phyloP scores from a whole-genome alignment of 75 land plant species.

The Picea sitchensis region DNA sequence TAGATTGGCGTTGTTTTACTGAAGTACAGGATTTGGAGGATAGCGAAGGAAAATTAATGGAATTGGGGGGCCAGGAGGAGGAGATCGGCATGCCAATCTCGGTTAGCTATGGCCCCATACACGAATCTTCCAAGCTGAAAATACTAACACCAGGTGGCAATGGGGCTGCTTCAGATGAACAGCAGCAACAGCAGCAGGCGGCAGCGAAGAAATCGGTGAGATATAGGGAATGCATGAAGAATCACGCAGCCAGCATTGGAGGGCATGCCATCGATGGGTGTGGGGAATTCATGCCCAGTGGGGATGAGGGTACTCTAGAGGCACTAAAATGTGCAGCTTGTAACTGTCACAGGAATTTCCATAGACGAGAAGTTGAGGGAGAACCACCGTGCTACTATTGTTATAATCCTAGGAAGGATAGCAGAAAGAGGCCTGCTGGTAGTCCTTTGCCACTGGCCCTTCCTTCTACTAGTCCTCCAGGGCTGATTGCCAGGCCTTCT shows the following conservation, averaged over 20 bases:
- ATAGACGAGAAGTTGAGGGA: slow-evolving; percentile 22
- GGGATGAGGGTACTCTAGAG: slow-evolving; percentile 46
- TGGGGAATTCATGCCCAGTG: slow-evolving; percentile 58
- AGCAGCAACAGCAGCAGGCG: background rate
- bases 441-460: slow-evolving; percentile 15
- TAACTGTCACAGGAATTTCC: slow-evolving; percentile 55
- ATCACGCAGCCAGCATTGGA: slow-evolving; percentile 53
- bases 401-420: slow-evolving; percentile 11
- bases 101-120: slow-evolving; percentile 28
- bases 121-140: slow-evolving; percentile 33
- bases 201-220: slow-evolving; percentile 20
- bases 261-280: slow-evolving; percentile 59
- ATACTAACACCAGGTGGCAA: slow-evolving; percentile 24
- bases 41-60: slow-evolving; percentile 8
- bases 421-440: slow-evolving; percentile 8
- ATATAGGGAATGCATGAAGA: slow-evolving; percentile 58
- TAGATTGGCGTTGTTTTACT: background rate
- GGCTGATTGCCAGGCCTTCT: slow-evolving; percentile 12
- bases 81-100: slow-evolving; percentile 36
- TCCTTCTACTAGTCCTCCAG: slow-evolving; percentile 11
- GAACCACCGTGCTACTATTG: slow-evolving; percentile 20
- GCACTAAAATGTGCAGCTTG: slow-evolving; percentile 54
- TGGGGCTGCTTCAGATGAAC: slow-evolving; percentile 18
- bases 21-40: slow-evolving; percentile 6
- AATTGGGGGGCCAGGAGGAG: slow-evolving; percentile 21